These are phyloP conservation scores for Cokeromyces recurvatus DNA, from an alignment of 371 early-diverging fungal genomes.

Conservation along the genomic window DNA sequence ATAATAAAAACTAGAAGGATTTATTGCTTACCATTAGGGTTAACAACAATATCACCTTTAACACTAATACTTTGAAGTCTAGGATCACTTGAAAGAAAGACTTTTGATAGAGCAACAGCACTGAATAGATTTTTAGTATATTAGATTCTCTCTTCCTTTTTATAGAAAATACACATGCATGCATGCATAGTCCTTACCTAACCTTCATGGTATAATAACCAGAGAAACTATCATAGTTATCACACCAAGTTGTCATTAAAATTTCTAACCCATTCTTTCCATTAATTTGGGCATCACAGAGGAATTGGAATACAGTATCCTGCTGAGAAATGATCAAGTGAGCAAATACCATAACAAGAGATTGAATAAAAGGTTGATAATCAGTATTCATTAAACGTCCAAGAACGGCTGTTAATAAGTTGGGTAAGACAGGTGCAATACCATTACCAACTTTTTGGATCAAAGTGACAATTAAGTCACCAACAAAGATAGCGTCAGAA, in stretches of 20 bases:
- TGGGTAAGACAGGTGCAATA: slow-evolving; percentile 68
- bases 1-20: too few relatives aligned
- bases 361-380: slow-evolving; percentile 76
- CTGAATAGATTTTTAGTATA: slow-evolving; percentile 31
- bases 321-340: slow-evolving; percentile 73
- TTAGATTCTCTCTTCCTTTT: background rate
- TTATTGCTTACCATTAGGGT: slow-evolving; percentile 47
- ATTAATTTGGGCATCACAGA: slow-evolving; percentile 47
- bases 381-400: slow-evolving; percentile 65
- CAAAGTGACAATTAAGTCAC: slow-evolving; percentile 78
- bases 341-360: slow-evolving; percentile 85
- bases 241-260: slow-evolving; percentile 72
- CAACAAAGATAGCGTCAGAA: slow-evolving; percentile 84
- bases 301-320: slow-evolving; percentile 65
- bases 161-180: background rate
- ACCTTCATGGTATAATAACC: slow-evolving; percentile 75
- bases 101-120: slow-evolving; percentile 72
- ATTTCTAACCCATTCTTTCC: slow-evolving; percentile 64
- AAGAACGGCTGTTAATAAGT: slow-evolving; percentile 74
- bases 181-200: slow-evolving; percentile 47
- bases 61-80: slow-evolving; percentile 65
- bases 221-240: slow-evolving; percentile 68
- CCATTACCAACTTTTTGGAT: slow-evolving; percentile 74
- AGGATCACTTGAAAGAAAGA: slow-evolving; percentile 65
- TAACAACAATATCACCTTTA: slow-evolving; percentile 76